Conservation (phyloP, 2,329 filamentous ascomycete genomes). For the Scopulariopsis brevicaulis region DNA sequence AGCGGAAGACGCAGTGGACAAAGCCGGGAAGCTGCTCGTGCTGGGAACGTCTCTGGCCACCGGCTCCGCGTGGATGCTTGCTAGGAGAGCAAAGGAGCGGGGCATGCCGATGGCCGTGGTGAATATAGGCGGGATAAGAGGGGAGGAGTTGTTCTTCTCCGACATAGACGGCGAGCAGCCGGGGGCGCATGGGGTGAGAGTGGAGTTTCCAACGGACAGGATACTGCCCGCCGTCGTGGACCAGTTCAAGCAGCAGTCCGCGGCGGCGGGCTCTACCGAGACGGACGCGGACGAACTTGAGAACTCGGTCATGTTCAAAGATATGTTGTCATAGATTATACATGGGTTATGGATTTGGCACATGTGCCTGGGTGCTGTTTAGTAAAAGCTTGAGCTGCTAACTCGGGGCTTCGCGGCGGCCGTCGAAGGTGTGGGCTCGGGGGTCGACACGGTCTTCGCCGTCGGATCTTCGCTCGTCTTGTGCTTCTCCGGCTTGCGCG, state of each 20-base stretch:
- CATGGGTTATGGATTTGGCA: constrained; percentile 6
- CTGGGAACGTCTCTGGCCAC: constrained; percentile 87
- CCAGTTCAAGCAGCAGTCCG: constrained; percentile 20
- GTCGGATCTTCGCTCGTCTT: constrained; percentile 12
- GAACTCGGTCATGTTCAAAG: constrained; percentile 35
- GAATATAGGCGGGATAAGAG: constrained; percentile 75
- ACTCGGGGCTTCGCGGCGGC: constrained; percentile 9
- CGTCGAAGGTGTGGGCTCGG: constrained; percentile 11
- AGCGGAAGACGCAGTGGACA: constrained; percentile 72
- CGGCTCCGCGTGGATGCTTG: constrained; percentile 87
- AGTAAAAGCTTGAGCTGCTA: constrained; percentile 39
- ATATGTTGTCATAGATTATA: constrained; percentile 43
- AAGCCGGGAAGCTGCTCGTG: constrained; percentile 63
- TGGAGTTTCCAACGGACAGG: constrained; percentile 45
- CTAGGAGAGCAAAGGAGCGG: constrained; percentile 69
- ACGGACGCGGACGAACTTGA: background rate
- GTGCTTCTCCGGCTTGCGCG: constrained; percentile 28
- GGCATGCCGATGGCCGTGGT: constrained; percentile 80
- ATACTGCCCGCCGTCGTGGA: constrained; percentile 46
- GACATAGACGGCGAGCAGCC: constrained; percentile 38
- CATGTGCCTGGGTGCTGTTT: constrained; percentile 10
- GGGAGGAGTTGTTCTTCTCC: constrained; percentile 62
- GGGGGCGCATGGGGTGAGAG: constrained; percentile 41
- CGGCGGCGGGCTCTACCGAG: background rate
- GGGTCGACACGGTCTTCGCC: background rate